These are phyloP conservation scores for Hyaloscypha hepaticicola DNA, from an alignment of 495 filamentous ascomycete species.

Conservation along the genomic window DNA sequence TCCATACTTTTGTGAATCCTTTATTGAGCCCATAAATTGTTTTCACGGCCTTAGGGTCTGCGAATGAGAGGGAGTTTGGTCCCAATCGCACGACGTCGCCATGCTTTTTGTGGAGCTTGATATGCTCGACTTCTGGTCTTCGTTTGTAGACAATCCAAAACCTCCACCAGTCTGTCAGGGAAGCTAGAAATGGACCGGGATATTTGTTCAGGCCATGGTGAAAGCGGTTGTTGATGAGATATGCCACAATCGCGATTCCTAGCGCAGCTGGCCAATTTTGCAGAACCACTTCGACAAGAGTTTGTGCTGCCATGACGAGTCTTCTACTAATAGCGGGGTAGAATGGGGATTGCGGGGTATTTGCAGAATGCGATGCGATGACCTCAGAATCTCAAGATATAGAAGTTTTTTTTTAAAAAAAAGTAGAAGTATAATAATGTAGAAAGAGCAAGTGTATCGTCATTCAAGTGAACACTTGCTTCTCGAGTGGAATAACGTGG, in stretches of 20 bases:
- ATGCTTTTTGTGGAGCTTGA: constrained; percentile 64
- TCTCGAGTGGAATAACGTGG: background rate
- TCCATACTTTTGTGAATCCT: constrained; percentile 69
- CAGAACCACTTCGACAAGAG: constrained; percentile 37
- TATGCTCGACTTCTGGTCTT: constrained; percentile 63
- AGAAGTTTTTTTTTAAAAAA: background rate
- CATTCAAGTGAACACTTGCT: background rate
- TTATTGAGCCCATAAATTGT: constrained; percentile 81
- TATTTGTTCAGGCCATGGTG: constrained; percentile 60
- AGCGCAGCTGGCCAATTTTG: constrained; percentile 50
- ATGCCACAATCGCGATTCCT: constrained; percentile 35
- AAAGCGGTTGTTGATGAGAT: constrained; percentile 57
- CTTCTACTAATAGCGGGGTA: background rate
- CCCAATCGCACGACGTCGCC: constrained; percentile 57
- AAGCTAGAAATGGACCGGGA: constrained; percentile 66
- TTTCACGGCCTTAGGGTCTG: constrained; percentile 57
- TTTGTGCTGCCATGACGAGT: constrained; percentile 20
- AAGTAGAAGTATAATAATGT: background rate
- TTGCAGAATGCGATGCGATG: background rate
- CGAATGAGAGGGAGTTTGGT: constrained; percentile 54
- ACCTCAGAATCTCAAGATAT: background rate
- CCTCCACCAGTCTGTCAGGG: constrained; percentile 68
- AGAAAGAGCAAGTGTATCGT: background rate
- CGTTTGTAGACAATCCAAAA: constrained; percentile 62
- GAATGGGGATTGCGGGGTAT: background rate